Evolutionary conservation across 345 rosid species (phyloP).

Genomic region (Arabidopsis arenosa): DNA sequence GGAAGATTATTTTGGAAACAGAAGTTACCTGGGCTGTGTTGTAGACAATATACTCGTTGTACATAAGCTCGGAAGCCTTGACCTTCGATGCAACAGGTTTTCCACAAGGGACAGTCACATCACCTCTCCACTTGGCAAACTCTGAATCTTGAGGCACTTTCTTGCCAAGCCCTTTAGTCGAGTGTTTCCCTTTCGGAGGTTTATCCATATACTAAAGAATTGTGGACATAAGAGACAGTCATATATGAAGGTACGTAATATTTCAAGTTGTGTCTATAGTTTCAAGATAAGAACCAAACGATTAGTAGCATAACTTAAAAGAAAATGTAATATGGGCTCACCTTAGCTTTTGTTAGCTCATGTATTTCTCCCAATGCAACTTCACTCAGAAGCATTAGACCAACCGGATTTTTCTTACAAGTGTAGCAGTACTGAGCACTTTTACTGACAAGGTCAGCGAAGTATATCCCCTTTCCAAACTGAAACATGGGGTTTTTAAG

Average conservation of each 20-base stretch:
- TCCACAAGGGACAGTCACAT: conserved; percentile 86
- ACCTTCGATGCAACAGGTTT: conserved; percentile 80
- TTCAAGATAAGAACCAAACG: background rate
- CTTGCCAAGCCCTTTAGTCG: conserved; percentile 95
- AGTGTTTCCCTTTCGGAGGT: conserved; percentile 90
- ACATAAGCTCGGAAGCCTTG: conserved; percentile 85
- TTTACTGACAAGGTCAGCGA: conserved; percentile 98
- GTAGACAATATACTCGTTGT: conserved; percentile 93
- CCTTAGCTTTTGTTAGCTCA: conserved; percentile 81
- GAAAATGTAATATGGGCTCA: conserved; percentile 45
- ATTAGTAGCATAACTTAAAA: background rate
- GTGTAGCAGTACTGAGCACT: conserved; percentile 97
- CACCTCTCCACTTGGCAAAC: conserved; percentile 83
- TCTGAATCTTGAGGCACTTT: conserved; percentile 77
- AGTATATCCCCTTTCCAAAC: conserved; percentile 98
- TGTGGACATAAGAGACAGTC: background rate
- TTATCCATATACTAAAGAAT: conserved; percentile 70
- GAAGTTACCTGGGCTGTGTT: conserved; percentile 78
- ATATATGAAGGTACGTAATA: background rate
- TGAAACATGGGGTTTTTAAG: conserved; percentile 41
- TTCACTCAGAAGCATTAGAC: conserved; percentile 90
- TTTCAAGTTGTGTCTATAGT: background rate
- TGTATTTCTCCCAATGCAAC: conserved; percentile 86
- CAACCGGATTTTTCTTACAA: conserved; percentile 78
- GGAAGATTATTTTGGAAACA: background rate